phyloP scores from a whole-genome alignment of 129 eudicot genomes.

The Daucus carota region DNA sequence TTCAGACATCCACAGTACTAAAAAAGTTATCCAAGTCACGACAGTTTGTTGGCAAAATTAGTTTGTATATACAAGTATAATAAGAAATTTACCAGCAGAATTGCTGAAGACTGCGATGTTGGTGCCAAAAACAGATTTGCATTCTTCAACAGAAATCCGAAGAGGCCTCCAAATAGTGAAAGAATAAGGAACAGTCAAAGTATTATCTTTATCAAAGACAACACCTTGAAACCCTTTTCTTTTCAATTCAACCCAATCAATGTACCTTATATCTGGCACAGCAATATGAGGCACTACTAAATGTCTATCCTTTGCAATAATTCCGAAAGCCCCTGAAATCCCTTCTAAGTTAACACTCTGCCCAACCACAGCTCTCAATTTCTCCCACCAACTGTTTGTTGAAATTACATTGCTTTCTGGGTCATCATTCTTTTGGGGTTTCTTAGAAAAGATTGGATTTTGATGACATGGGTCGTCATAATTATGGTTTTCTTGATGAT shows the following conservation, averaged over 20 bases:
- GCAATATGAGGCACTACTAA: constrained; percentile 9
- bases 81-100: constrained; percentile 62
- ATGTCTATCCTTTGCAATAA: not conserved
- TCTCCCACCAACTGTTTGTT: not conserved
- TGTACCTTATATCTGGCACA: constrained; percentile 62
- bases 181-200: constrained; percentile 83
- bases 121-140: constrained; percentile 79
- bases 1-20: not conserved
- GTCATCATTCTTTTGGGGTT: not conserved
- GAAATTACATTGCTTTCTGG: not conserved
- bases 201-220: constrained; percentile 88
- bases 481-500: constrained; percentile 20
- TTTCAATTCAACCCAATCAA: constrained; percentile 75
- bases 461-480: constrained; percentile 1
- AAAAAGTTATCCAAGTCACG: not conserved
- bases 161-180: constrained; percentile 63
- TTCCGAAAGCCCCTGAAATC: constrained; percentile 24
- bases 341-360: constrained; percentile 28
- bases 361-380: constrained; percentile 1
- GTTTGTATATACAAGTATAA: not conserved
- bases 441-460: not conserved
- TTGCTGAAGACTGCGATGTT: constrained; percentile 86
- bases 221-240: constrained; percentile 74
- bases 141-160: constrained; percentile 40
- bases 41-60: not conserved